Conservation (phyloP, 139 green algal genomes). For the Chlorella ohadii region DNA sequence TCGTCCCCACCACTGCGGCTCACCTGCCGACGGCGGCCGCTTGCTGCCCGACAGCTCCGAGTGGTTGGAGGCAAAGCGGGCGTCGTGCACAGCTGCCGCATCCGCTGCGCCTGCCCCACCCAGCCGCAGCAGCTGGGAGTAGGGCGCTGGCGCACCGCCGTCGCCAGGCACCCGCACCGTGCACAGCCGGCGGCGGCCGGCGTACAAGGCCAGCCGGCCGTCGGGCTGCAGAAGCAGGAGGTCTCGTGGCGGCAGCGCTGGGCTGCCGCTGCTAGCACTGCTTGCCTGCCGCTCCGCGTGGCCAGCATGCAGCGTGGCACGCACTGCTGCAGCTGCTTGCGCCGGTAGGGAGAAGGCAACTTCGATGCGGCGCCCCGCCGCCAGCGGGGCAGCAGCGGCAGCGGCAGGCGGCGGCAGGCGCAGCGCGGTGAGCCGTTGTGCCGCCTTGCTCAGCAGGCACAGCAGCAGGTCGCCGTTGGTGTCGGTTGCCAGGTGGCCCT, state of each 20-base stretch:
- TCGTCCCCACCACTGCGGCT: too few species aligned
- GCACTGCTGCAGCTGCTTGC: slow-evolving; percentile 49
- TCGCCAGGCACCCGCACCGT: slow-evolving; percentile 10
- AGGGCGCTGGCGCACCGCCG: not conserved
- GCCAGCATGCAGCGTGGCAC: slow-evolving; percentile 30
- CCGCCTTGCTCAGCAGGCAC: slow-evolving; percentile 43
- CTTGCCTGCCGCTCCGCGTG: not conserved
- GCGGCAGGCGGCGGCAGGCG: slow-evolving; percentile 17
- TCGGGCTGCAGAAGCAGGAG: slow-evolving; percentile 63
- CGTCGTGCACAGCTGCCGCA: not conserved
- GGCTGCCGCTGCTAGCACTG: not conserved
- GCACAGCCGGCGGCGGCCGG: slow-evolving; percentile 41
- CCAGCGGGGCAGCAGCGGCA: not conserved
- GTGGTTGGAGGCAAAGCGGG: not conserved
- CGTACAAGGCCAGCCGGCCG: slow-evolving; percentile 53
- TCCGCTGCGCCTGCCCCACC: not conserved
- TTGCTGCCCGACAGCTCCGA: slow-evolving; percentile 22
- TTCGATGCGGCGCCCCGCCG: slow-evolving; percentile 17
- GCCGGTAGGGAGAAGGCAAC: slow-evolving; percentile 57
- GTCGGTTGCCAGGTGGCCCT: slow-evolving; percentile 52
- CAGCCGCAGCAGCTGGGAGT: slow-evolving; percentile 2
- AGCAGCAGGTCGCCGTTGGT: slow-evolving; percentile 52
- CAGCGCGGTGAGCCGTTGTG: slow-evolving; percentile 31
- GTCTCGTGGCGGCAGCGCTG: slow-evolving; percentile 39
- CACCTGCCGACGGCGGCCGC: not conserved